Conservation (phyloP, 2,329 filamentous ascomycete genomes). For the Beauveria varroae region DNA sequence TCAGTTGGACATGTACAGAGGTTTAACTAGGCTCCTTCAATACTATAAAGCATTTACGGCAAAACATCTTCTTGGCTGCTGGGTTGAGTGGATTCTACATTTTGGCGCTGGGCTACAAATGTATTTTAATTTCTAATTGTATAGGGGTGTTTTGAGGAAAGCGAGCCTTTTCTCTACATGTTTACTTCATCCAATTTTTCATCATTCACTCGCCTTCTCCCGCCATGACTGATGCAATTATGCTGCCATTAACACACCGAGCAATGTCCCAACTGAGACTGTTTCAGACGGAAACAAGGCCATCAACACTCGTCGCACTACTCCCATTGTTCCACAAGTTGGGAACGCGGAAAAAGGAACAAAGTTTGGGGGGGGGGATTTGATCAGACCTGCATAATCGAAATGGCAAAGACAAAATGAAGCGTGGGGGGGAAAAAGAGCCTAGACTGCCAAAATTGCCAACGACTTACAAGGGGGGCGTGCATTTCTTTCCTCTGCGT, state of each 20-base stretch:
- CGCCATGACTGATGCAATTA: not conserved
- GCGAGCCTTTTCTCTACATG: constrained; percentile 6
- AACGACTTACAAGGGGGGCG: too few species aligned
- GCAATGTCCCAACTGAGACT: not conserved
- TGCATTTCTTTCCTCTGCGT: too few species aligned
- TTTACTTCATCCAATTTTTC: constrained; percentile 4
- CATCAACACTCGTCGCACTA: not conserved
- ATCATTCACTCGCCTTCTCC: not conserved
- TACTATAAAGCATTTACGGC: constrained; percentile 18
- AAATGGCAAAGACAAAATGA: too few species aligned
- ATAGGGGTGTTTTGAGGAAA: constrained; percentile 19
- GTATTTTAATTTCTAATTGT: constrained; percentile 44
- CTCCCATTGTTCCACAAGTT: too few species aligned
- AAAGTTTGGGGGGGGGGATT: too few species aligned
- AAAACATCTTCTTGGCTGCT: constrained; percentile 5
- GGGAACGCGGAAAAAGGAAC: too few species aligned
- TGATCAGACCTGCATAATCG: too few species aligned
- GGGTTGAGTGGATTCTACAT: constrained; percentile 10
- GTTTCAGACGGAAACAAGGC: not conserved
- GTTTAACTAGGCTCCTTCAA: constrained; percentile 29
- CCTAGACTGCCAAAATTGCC: too few species aligned
- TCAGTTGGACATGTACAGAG: constrained; percentile 30
- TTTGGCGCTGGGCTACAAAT: constrained; percentile 17
- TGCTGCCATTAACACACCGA: not conserved
- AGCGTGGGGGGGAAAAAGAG: too few species aligned